Conservation (phyloP, 108 stramenopile genomes). For the Pseudonitzschia multiseries region DNA sequence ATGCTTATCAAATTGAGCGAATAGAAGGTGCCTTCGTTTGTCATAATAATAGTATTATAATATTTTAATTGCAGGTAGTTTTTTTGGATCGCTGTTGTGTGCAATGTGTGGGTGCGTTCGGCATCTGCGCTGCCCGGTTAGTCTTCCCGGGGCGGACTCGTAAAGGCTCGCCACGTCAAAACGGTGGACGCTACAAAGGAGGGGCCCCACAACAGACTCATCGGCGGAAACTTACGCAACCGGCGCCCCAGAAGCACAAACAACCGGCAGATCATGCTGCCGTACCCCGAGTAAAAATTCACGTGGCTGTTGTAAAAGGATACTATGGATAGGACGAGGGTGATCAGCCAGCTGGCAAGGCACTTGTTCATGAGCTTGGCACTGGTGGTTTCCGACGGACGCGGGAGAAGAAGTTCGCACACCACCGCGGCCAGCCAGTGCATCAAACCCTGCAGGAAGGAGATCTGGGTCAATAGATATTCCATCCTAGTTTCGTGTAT, state of each 20-base stretch:
- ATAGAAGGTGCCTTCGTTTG: no score
- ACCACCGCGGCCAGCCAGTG: slow-evolving; percentile 53
- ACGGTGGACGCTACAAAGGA: slow-evolving; percentile 22
- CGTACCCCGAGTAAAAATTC: slow-evolving; percentile 45
- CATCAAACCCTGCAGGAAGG: slow-evolving; percentile 55
- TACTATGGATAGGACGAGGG: slow-evolving; percentile 40
- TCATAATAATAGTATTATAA: no score
- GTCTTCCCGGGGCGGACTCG: slow-evolving; percentile 23
- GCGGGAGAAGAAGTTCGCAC: slow-evolving; percentile 36
- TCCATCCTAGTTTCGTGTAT: slow-evolving; percentile 37
- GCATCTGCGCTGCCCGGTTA: not conserved
- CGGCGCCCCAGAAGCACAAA: slow-evolving; percentile 10
- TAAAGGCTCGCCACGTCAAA: slow-evolving; percentile 39
- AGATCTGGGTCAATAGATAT: slow-evolving; percentile 45
- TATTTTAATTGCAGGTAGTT: no score
- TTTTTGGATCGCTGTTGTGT: no score
- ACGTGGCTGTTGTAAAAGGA: slow-evolving; percentile 55
- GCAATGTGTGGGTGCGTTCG: no score
- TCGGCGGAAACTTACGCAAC: slow-evolving; percentile 28
- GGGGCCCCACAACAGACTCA: slow-evolving; percentile 38
- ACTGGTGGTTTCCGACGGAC: slow-evolving; percentile 20
- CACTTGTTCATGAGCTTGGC: slow-evolving; percentile 53
- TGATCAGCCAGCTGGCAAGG: slow-evolving; percentile 27
- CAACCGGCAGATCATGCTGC: slow-evolving; percentile 36
- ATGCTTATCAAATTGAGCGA: no score